Percentiles rank a stretch among this genome's conserved stretches.
Conservation (phyloP, 1,284 basidiomycete genomes). For the Retiboletus flavoniger region DNA sequence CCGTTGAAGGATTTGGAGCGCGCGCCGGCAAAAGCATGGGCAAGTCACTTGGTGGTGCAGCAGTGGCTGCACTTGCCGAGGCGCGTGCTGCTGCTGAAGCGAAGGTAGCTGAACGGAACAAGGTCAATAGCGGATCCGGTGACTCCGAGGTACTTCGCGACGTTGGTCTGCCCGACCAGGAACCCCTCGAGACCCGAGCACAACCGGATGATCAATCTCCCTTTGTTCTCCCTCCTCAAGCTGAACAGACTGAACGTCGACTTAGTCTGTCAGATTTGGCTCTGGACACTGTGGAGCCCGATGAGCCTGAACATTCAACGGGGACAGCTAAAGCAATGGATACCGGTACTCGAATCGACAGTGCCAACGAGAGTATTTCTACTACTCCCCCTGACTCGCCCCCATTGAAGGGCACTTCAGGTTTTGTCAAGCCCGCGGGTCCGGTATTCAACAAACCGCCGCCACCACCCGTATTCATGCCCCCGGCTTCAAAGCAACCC, state of each 20-base stretch:
- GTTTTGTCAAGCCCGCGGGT: conserved; percentile 38
- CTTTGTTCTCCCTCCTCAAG: neutral
- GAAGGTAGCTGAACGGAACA: conserved; percentile 60
- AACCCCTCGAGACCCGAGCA: conserved; percentile 17
- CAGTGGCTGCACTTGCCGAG: conserved; percentile 63
- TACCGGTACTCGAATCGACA: neutral
- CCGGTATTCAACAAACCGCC: conserved; percentile 57
- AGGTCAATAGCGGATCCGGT: conserved; percentile 42
- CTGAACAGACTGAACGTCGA: conserved; percentile 10
- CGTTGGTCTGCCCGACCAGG: conserved; percentile 5
- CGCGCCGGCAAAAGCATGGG: conserved; percentile 57
- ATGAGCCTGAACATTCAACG: conserved; percentile 1
- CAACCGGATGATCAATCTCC: conserved; percentile 1
- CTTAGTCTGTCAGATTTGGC: conserved; percentile 32
- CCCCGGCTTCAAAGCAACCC: conserved; percentile 33
- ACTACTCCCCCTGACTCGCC: conserved; percentile 64
- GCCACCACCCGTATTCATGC: conserved; percentile 53
- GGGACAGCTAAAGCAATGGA: neutral
- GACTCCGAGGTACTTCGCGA: conserved; percentile 23
- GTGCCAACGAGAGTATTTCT: conserved; percentile 38
- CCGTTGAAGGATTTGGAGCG: conserved; percentile 64
- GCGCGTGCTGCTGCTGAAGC: conserved; percentile 71
- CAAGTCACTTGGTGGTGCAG: conserved; percentile 59
- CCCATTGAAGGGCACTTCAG: conserved; percentile 34
- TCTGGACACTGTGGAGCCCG: neutral